These are phyloP conservation scores for Salix caprea DNA, from an alignment of 345 rosid genomes.

Conservation along the genomic window DNA sequence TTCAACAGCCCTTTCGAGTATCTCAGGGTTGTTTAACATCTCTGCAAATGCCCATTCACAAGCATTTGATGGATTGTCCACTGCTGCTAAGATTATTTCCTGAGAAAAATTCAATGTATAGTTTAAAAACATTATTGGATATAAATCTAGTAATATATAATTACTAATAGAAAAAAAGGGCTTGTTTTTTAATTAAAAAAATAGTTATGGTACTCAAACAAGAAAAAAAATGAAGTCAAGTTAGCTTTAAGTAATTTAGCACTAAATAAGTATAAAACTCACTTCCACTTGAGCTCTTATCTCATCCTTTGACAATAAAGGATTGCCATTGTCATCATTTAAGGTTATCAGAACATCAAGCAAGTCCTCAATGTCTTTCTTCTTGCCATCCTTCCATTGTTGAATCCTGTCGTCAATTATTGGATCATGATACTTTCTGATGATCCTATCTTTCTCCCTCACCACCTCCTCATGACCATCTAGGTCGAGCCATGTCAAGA, in stretches of 20 bases:
- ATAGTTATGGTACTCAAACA: too few relatives aligned
- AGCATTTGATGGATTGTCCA: constrained; percentile 59
- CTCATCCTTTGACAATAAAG: neutral
- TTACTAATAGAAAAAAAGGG: too few relatives aligned
- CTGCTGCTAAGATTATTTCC: constrained; percentile 50
- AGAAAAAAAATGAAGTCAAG: too few relatives aligned
- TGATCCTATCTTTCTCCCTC: constrained; percentile 8
- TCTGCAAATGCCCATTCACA: constrained; percentile 54
- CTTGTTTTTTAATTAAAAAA: too few relatives aligned
- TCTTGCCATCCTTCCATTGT: constrained; percentile 16
- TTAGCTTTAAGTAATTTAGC: too few relatives aligned
- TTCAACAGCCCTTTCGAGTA: constrained; percentile 34
- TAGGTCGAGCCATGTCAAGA: constrained; percentile 36
- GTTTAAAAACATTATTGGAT: neutral
- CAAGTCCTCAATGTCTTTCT: constrained; percentile 35
- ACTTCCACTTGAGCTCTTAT: constrained; percentile 8
- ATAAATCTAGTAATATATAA: neutral
- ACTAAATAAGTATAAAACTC: neutral
- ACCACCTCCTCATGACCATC: constrained; percentile 52
- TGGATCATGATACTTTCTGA: constrained; percentile 47
- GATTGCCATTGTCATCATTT: neutral
- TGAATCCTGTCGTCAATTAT: constrained; percentile 44
- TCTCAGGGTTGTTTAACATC: constrained; percentile 44
- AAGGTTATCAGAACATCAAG: constrained; percentile 40
- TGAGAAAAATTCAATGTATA: neutral